Percentiles rank a stretch among this genome's conserved stretches.
Evolutionary conservation across 1,139 yeast species (phyloP).

Genomic region (Saccharomycopsis crataegensis): DNA sequence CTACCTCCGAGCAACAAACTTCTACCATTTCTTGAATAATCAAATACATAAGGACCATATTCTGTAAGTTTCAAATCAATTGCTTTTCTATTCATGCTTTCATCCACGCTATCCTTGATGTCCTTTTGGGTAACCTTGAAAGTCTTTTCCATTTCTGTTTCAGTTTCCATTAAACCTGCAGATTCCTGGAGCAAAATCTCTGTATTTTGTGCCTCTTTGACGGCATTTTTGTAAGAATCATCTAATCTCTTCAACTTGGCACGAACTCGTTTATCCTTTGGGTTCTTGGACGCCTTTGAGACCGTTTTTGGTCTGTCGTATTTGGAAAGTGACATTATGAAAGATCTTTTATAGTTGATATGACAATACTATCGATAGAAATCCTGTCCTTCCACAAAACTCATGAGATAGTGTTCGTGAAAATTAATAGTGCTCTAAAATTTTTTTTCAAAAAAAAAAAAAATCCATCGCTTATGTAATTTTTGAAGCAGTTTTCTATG

Average conservation of each 20-base stretch:
- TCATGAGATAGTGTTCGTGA: too few relatives aligned
- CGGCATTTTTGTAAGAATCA: conserved; percentile 68
- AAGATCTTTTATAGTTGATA: too few relatives aligned
- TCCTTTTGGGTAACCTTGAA: conserved; percentile 80
- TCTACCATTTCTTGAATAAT: conserved; percentile 84
- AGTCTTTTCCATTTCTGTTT: conserved; percentile 83
- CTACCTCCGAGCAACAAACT: conserved; percentile 76
- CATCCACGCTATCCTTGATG: conserved; percentile 71
- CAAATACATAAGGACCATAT: conserved; percentile 80
- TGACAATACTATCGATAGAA: too few relatives aligned
- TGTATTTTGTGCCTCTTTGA: conserved; percentile 75
- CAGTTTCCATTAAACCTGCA: conserved; percentile 83
- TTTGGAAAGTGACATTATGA: background rate
- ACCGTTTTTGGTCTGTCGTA: conserved; percentile 5
- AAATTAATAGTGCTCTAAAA: too few relatives aligned
- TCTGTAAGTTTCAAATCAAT: conserved; percentile 67
- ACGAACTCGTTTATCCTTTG: conserved; percentile 54
- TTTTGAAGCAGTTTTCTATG: too few relatives aligned
- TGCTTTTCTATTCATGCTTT: conserved; percentile 63
- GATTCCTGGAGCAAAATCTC: conserved; percentile 61
- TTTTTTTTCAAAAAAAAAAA: too few relatives aligned
- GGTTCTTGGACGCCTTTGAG: background rate
- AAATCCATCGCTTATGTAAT: too few relatives aligned
- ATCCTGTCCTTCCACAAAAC: too few relatives aligned
- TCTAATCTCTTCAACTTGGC: conserved; percentile 63